Percentiles rank a stretch among this genome's conserved stretches.
Conservation (phyloP, 2,329 filamentous ascomycete species). For the Celoporthe dispersa region DNA sequence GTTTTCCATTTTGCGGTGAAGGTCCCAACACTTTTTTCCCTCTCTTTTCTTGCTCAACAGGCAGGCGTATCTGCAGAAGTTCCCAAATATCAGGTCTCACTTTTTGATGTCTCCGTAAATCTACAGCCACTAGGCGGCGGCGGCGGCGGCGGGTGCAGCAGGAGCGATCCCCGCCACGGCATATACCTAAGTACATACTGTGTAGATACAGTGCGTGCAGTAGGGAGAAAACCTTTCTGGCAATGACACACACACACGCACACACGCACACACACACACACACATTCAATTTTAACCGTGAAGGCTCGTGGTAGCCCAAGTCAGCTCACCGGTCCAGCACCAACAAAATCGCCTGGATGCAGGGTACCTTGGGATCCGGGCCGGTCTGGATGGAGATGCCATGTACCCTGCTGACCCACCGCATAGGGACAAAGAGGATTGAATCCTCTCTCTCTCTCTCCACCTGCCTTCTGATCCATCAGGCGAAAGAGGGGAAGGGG, state of each 20-base stretch:
- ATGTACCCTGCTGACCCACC: constrained; percentile 15
- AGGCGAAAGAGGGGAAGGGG: not conserved
- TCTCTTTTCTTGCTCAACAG: too few species aligned
- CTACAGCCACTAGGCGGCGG: not conserved
- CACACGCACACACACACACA: too few species aligned
- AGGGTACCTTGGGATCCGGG: constrained; percentile 10
- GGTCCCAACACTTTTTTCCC: not conserved
- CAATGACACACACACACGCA: not conserved
- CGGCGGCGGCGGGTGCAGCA: not conserved
- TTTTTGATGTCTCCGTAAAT: not conserved
- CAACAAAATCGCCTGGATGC: constrained; percentile 19
- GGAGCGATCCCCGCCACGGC: not conserved
- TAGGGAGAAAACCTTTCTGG: not conserved
- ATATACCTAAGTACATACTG: too few species aligned
- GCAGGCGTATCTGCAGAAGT: not conserved
- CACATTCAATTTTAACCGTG: not conserved
- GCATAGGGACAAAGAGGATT: not conserved
- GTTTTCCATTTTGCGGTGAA: not conserved
- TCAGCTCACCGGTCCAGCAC: not conserved
- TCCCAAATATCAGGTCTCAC: constrained; percentile 10
- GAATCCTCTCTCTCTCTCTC: not conserved
- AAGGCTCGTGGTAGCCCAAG: not conserved
- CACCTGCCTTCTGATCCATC: constrained; percentile 5
- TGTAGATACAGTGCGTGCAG: not conserved
- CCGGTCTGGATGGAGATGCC: constrained; percentile 19